phyloP scores from a whole-genome alignment of 192 early-diverging fungal genomes.

The Helicostylum pulchrum region DNA sequence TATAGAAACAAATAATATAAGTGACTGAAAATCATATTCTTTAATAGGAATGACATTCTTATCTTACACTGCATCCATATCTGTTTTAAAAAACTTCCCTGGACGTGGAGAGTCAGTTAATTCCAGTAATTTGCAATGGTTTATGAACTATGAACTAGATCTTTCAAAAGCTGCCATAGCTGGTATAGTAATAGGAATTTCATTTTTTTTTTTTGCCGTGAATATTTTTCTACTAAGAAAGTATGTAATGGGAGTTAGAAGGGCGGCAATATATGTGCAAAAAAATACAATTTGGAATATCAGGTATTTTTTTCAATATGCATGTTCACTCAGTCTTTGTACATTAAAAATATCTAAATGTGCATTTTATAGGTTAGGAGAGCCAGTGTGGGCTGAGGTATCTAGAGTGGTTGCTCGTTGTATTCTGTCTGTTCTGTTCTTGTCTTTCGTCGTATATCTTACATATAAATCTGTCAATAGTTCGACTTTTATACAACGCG shows the following conservation, averaged over 20 bases:
- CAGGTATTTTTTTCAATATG: too few relatives aligned
- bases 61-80: neutral
- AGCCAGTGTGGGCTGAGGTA: slow-evolving; percentile 17
- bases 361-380: slow-evolving; percentile 18
- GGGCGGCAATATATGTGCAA: neutral
- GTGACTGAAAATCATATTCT: too few relatives aligned
- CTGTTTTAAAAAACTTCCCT: slow-evolving; percentile 1
- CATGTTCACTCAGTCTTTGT: too few relatives aligned
- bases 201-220: neutral
- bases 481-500: neutral
- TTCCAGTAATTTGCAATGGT: neutral
- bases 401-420: neutral
- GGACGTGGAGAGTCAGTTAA: neutral
- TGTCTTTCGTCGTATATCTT: slow-evolving; percentile 3
- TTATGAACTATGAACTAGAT: neutral
- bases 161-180: neutral
- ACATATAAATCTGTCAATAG: neutral
- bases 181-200: neutral
- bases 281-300: slow-evolving; percentile 5
- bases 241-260: neutral
- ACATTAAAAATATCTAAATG: too few relatives aligned
- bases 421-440: neutral
- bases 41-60: neutral
- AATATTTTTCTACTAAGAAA: neutral
- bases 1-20: too few relatives aligned